Percentiles rank a stretch among this genome's conserved stretches.
phyloP scores from a whole-genome alignment of 805 yeast genomes.

The Hemisphaericaspora nanyangensis region DNA sequence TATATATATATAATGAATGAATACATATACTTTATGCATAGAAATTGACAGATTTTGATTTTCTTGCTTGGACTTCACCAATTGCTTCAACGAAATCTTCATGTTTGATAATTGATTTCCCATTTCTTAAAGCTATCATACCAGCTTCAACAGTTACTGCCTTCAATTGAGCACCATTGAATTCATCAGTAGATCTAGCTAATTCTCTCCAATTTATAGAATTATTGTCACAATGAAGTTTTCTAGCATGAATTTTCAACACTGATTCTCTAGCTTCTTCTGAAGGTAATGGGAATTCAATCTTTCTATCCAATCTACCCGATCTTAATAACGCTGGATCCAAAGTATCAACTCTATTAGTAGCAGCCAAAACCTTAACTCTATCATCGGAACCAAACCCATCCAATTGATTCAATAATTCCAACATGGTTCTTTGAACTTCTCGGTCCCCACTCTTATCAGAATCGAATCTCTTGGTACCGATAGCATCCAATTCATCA shows the following conservation, averaged over 20 bases:
- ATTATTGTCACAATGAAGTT: constrained; percentile 83
- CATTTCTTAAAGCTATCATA: constrained; percentile 97
- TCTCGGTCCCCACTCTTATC: constrained; percentile 45
- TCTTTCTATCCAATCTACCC: constrained; percentile 96
- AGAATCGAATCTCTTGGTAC: constrained; percentile 43
- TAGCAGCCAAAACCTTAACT: constrained; percentile 96
- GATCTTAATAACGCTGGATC: constrained; percentile 98
- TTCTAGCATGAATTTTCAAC: constrained; percentile 94
- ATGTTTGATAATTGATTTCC: constrained; percentile 86
- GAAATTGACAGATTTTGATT: constrained; percentile 90
- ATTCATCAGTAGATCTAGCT: constrained; percentile 97
- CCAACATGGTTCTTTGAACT: constrained; percentile 49
- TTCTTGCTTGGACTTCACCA: constrained; percentile 97
- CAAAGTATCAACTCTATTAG: constrained; percentile 94
- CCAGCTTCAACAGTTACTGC: constrained; percentile 99
- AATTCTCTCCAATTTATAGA: constrained; percentile 96
- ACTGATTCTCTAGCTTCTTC: constrained; percentile 98
- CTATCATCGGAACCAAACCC: constrained; percentile 97
- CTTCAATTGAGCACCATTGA: constrained; percentile 97
- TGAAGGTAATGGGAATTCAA: constrained; percentile 95
- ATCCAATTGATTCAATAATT: constrained; percentile 55
- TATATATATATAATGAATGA: neutral
- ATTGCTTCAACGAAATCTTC: constrained; percentile 98
- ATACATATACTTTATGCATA: constrained; percentile 58
- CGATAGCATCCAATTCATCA: constrained; percentile 47